Evolutionary conservation across 2,329 filamentous ascomycete species (phyloP).

Genomic region (Xylaria sp.): DNA sequence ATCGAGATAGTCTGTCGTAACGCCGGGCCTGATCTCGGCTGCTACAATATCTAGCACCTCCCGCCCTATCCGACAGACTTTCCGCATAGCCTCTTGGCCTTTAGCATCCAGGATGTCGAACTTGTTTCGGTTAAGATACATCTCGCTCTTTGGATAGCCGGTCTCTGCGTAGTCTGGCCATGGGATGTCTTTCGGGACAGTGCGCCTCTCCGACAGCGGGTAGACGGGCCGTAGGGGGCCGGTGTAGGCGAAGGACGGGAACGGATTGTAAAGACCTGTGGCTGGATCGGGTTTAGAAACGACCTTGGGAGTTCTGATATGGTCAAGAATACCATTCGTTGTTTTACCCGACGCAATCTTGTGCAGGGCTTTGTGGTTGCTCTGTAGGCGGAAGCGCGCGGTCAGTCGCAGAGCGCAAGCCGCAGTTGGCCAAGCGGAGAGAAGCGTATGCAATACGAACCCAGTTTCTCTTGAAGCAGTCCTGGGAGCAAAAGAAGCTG

Average conservation of each 20-base stretch:
- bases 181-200: slow-evolving; percentile 81
- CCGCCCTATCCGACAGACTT: slow-evolving; percentile 85
- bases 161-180: slow-evolving; percentile 89
- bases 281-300: slow-evolving; percentile 92
- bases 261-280: slow-evolving; percentile 91
- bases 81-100: slow-evolving; percentile 89
- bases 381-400: slow-evolving; percentile 58
- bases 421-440: slow-evolving; percentile 14
- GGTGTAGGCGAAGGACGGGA: slow-evolving; percentile 85
- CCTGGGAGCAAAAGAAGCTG: slow-evolving; percentile 97
- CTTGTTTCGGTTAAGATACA: slow-evolving; percentile 77
- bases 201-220: slow-evolving; percentile 77
- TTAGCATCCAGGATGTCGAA: slow-evolving; percentile 83
- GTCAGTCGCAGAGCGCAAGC: slow-evolving; percentile 24
- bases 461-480: slow-evolving; percentile 99
- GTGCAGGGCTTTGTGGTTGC: slow-evolving; percentile 83
- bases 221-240: slow-evolving; percentile 88
- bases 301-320: slow-evolving; percentile 79
- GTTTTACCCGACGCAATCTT: slow-evolving; percentile 68
- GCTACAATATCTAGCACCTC: slow-evolving; percentile 95
- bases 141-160: slow-evolving; percentile 75
- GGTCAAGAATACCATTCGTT: slow-evolving; percentile 77
- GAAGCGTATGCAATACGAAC: slow-evolving; percentile 63
- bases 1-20: slow-evolving; percentile 96
- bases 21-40: slow-evolving; percentile 83